A percentile compares a stretch with the other conserved stretches of the same genome.
These are phyloP conservation scores for Diaporthe batatas DNA, from an alignment of 2,329 filamentous ascomycete genomes.

Conservation along the genomic window DNA sequence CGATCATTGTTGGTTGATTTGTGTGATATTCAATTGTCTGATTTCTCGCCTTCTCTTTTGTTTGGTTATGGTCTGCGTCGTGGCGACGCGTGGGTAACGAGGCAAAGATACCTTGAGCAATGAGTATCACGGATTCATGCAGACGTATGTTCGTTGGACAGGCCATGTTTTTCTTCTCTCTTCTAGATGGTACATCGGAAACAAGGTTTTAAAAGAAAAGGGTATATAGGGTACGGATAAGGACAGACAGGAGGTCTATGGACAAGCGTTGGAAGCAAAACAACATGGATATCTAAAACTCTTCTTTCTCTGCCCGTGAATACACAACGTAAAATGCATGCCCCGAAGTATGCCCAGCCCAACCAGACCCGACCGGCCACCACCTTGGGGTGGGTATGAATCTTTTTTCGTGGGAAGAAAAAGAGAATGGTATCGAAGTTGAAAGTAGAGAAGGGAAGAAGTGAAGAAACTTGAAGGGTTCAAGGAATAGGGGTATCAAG, in stretches of 20 bases:
- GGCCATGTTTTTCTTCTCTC: not conserved
- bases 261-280: conserved; percentile 8
- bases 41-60: not conserved
- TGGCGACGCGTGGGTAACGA: not conserved
- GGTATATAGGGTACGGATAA: conserved; percentile 34
- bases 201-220: not conserved
- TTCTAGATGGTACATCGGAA: conserved; percentile 2
- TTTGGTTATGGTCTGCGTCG: not conserved
- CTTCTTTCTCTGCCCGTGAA: not conserved
- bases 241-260: conserved; percentile 36
- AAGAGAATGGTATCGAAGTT: not conserved
- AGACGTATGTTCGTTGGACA: not conserved
- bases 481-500: conserved; percentile 35
- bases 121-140: not conserved
- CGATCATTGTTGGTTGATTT: conserved; percentile 32
- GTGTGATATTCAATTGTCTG: not conserved
- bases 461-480: not conserved
- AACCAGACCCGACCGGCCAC: conserved; percentile 31
- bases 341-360: conserved; percentile 10
- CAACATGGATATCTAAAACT: conserved; percentile 17
- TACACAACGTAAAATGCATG: not conserved
- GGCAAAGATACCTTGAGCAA: not conserved
- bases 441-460: not conserved
- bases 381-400: conserved; percentile 36
- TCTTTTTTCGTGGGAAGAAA: conserved; percentile 20